Base-by-base conservation (phyloP, 2,329 filamentous ascomycete genomes). In the Cytospora paraplurivora region DNA sequence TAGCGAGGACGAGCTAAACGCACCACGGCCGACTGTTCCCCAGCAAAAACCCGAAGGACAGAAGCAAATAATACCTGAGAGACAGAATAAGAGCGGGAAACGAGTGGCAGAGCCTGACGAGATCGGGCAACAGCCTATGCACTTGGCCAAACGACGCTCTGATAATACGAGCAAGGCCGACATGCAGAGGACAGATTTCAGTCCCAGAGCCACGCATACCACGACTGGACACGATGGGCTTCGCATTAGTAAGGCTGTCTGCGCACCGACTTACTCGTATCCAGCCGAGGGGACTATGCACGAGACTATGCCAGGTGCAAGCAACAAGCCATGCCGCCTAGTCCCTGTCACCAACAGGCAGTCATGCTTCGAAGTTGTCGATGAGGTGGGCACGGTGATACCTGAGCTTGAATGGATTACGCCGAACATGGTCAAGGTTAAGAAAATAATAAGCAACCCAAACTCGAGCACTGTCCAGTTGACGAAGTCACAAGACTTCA, bases 1-100 rank as follows among this genome's bases (percentile, higher is more conserved):
- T 8, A 63, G 62, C 47, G 63, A 65, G 3, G 63, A 65, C 47
- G 63, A 65, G 37, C 44, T 60, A n/a, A 19, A 35, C 37, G n/a
- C 17, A 27, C 41, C 37, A 12, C 62, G 17, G 34, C 56, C 52
- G 19, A 7, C 35, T 17, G 35, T 44, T 5, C 13, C 53, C 32
- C 37, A 37, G 7, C 44, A 32, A 8, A 44, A 35, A 15, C 19
- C 47, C 13, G 21, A 21, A 47, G 35, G 10, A 10, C 44, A 21
- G 33, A 19, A 17, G 4, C 55, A 12, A 19, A 12, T 11, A 4
- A 13, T 10, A 27, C 5, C 38, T 7, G 17, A 33, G 15, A 44
- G 41, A 27, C 57, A 51, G 21, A 4, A 17, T 3, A 51, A 13
- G 4, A 55, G 53, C 21, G 61, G 61, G 33, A 66, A 66, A 15